phyloP scores from a whole-genome alignment of 2,329 filamentous ascomycete species.

The Fusarium setosum region DNA sequence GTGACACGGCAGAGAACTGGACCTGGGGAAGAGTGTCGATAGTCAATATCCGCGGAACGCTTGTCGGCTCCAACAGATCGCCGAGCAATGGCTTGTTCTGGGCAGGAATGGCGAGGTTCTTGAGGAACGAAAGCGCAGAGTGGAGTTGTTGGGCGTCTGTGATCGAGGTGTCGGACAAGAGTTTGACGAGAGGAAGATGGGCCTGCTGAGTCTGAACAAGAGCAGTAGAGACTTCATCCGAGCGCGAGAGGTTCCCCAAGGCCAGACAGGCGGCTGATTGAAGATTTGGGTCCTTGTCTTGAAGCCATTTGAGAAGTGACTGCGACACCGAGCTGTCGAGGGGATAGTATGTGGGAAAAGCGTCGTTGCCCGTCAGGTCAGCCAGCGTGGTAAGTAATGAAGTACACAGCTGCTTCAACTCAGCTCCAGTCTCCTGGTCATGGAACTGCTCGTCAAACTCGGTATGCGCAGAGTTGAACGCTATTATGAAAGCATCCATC shows the following conservation, averaged over 20 bases:
- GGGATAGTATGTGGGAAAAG: slow-evolving; percentile 56
- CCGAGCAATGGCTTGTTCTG: slow-evolving; percentile 66
- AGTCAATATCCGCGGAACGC: slow-evolving; percentile 66
- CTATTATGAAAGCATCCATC: slow-evolving; percentile 57
- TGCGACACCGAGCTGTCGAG: slow-evolving; percentile 55
- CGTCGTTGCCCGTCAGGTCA: slow-evolving; percentile 62
- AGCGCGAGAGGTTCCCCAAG: slow-evolving; percentile 71
- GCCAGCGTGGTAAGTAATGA: slow-evolving; percentile 64
- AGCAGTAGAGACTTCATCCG: slow-evolving; percentile 62
- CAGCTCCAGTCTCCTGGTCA: slow-evolving; percentile 55
- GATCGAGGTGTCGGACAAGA: slow-evolving; percentile 56
- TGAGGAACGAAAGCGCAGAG: slow-evolving; percentile 69
- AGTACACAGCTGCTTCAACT: slow-evolving; percentile 60
- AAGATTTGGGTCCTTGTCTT: slow-evolving; percentile 53
- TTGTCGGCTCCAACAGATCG: slow-evolving; percentile 55
- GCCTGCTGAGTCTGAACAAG: slow-evolving; percentile 58
- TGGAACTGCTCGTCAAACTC: slow-evolving; percentile 56
- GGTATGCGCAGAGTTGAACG: slow-evolving; percentile 61
- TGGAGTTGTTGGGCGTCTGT: slow-evolving; percentile 65
- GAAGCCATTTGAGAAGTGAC: slow-evolving; percentile 61
- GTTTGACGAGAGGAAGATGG: slow-evolving; percentile 56
- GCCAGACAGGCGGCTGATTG: slow-evolving; percentile 70
- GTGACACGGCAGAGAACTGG: slow-evolving; percentile 69
- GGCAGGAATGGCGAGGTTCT: slow-evolving; percentile 70
- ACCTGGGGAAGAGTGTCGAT: slow-evolving; percentile 65